Evolutionary conservation across 2,329 filamentous ascomycete species (phyloP).

Genomic region (Ophiobolus disseminans): DNA sequence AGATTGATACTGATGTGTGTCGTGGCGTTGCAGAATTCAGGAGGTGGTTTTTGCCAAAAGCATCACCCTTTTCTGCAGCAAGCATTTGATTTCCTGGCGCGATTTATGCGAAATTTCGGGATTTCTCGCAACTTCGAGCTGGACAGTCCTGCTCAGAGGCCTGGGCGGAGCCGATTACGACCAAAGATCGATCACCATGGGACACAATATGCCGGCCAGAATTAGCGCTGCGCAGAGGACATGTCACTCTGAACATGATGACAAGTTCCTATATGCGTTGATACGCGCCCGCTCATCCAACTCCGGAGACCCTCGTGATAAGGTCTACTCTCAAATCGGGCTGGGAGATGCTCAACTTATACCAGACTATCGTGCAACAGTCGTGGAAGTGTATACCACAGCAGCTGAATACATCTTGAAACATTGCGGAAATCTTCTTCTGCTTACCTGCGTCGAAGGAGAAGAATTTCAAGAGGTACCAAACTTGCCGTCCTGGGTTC

Average conservation of each 20-base stretch:
- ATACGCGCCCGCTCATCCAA: constrained; percentile 15
- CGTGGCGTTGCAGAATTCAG: constrained; percentile 14
- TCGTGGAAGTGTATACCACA: constrained; percentile 16
- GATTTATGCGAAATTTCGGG: constrained; percentile 6
- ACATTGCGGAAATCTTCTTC: constrained; percentile 14
- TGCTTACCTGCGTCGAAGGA: constrained; percentile 25
- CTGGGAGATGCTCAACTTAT: constrained; percentile 14
- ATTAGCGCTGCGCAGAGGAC: constrained; percentile 13
- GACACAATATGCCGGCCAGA: constrained; percentile 13
- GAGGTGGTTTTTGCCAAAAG: constrained; percentile 17
- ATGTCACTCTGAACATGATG: constrained; percentile 2
- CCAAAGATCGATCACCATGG: not conserved
- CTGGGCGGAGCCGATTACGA: not conserved
- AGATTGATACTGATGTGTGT: too few relatives aligned
- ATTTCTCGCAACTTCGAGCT: constrained; percentile 16
- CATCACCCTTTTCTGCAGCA: constrained; percentile 15
- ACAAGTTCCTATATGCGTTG: constrained; percentile 22
- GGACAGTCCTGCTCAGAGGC: constrained; percentile 9
- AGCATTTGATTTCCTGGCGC: constrained; percentile 12
- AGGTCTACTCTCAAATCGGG: constrained; percentile 25
- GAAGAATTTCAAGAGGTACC: constrained; percentile 16
- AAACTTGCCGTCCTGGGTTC: constrained; percentile 26
- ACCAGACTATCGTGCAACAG: constrained; percentile 13
- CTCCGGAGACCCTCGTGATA: constrained; percentile 24
- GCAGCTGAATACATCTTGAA: constrained; percentile 23